phyloP scores from a whole-genome alignment of 768 basidiomycete species.

The Russula lepida region DNA sequence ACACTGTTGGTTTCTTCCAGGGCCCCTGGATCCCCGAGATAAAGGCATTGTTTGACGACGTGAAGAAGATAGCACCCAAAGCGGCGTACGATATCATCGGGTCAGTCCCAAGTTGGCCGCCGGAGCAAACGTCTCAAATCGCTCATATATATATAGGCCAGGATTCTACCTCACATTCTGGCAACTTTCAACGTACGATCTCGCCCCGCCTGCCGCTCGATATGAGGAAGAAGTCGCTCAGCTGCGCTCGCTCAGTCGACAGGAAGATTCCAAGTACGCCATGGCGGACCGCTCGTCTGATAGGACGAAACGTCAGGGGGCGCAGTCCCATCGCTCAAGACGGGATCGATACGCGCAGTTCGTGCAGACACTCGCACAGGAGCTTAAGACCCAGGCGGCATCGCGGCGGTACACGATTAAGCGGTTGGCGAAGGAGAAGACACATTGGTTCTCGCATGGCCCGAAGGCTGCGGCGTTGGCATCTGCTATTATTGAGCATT shows the following conservation, averaged over 20 bases:
- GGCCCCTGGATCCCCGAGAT: constrained; percentile 78
- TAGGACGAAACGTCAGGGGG: constrained; percentile 48
- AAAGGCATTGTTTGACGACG: constrained; percentile 62
- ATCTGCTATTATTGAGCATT: constrained; percentile 72
- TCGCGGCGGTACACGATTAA: constrained; percentile 69
- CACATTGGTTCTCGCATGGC: constrained; percentile 70
- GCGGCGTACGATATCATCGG: constrained; percentile 60
- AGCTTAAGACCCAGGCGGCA: constrained; percentile 68
- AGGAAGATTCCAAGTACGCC: constrained; percentile 56
- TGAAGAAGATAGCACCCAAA: constrained; percentile 62
- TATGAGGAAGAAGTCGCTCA: constrained; percentile 73
- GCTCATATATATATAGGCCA: constrained; percentile 42
- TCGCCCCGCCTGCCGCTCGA: constrained; percentile 62
- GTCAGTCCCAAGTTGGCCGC: constrained; percentile 36
- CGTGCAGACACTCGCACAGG: constrained; percentile 50
- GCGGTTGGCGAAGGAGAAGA: constrained; percentile 67
- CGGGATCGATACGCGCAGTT: constrained; percentile 62
- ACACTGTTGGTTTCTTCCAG: constrained; percentile 28
- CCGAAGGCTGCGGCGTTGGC: constrained; percentile 45
- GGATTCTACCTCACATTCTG: constrained; percentile 95
- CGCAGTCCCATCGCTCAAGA: constrained; percentile 47
- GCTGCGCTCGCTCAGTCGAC: constrained; percentile 51
- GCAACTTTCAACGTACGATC: constrained; percentile 90
- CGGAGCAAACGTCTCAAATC: neutral
- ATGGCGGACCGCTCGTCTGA: constrained; percentile 68